These are phyloP conservation scores for Jatropha multifida DNA, from an alignment of 441 rosid genomes.

Conservation along the genomic window DNA sequence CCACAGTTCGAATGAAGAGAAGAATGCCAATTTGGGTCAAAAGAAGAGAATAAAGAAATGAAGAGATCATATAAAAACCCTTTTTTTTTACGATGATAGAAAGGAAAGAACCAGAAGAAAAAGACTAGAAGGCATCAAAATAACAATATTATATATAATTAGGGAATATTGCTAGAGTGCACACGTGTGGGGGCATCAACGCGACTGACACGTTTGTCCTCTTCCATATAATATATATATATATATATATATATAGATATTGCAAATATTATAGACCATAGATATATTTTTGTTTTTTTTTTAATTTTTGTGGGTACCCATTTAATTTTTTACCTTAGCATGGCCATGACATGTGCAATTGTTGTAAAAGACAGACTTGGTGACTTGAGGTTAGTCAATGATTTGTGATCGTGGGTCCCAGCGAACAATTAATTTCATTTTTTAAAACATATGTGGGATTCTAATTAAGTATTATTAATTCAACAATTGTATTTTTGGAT, in stretches of 20 bases:
- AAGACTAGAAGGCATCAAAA: background rate
- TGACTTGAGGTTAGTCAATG: background rate
- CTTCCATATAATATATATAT: slow-evolving; percentile 13
- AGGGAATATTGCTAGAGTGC: slow-evolving; percentile 17
- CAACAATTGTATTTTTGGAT: too few relatives aligned
- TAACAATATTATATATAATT: slow-evolving; percentile 12
- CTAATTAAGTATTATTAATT: background rate
- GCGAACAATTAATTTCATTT: background rate
- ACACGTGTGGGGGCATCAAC: slow-evolving; percentile 32
- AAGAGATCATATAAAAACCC: background rate
- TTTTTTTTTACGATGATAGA: background rate
- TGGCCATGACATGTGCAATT: background rate
- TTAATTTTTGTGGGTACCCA: slow-evolving; percentile 14
- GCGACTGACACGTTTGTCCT: slow-evolving; percentile 24
- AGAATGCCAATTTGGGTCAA: slow-evolving; percentile 89
- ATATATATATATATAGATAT: background rate
- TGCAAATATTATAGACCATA: too few relatives aligned
- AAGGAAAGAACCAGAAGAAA: background rate
- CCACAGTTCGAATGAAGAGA: slow-evolving; percentile 89
- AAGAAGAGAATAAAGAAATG: slow-evolving; percentile 35
- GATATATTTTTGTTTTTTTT: background rate
- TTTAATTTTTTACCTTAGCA: background rate
- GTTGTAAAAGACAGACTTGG: background rate
- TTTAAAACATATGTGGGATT: background rate
- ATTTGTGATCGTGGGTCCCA: background rate